Evolutionary conservation across 345 rosid species (phyloP).

Genomic region (Hevea brasiliensis): DNA sequence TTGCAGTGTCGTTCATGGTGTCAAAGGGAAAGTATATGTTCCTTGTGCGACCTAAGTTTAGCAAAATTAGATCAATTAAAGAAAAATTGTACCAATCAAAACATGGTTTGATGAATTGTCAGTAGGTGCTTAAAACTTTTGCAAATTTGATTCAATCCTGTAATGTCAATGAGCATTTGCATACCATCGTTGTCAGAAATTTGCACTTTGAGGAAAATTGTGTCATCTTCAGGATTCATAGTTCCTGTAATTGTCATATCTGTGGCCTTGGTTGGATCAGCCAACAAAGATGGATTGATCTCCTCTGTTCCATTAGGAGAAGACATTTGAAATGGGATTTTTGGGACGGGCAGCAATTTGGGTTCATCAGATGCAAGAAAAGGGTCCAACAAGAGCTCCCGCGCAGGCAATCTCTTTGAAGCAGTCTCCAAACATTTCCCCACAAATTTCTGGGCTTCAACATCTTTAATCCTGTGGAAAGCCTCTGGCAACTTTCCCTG

Average conservation of each 20-base stretch:
- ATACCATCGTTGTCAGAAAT: slow-evolving; percentile 73
- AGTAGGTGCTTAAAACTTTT: background rate
- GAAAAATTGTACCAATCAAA: background rate
- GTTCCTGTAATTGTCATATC: slow-evolving; percentile 82
- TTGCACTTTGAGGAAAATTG: slow-evolving; percentile 84
- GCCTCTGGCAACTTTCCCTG: slow-evolving; percentile 92
- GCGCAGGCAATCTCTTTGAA: slow-evolving; percentile 74
- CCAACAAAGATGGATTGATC: slow-evolving; percentile 26
- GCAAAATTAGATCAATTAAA: background rate
- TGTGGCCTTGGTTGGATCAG: slow-evolving; percentile 45
- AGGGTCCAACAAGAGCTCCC: slow-evolving; percentile 65
- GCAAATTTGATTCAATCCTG: background rate
- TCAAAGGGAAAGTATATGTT: slow-evolving; percentile 85
- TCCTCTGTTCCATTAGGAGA: slow-evolving; percentile 34
- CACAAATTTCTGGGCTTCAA: slow-evolving; percentile 63
- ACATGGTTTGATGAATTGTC: too few relatives aligned
- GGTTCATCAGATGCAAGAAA: slow-evolving; percentile 55
- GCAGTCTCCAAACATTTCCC: slow-evolving; percentile 75
- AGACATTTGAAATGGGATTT: slow-evolving; percentile 32
- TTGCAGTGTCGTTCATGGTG: slow-evolving; percentile 66
- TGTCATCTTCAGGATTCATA: slow-evolving; percentile 69
- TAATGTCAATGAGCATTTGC: background rate
- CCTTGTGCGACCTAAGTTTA: slow-evolving; percentile 58
- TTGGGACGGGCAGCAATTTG: slow-evolving; percentile 26
- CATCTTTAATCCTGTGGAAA: slow-evolving; percentile 60